Evolutionary conservation across 2,329 filamentous ascomycete genomes (phyloP), one percentile per base, ranked within the genome.

Genomic region (Aspergillus chevalieri): DNA sequence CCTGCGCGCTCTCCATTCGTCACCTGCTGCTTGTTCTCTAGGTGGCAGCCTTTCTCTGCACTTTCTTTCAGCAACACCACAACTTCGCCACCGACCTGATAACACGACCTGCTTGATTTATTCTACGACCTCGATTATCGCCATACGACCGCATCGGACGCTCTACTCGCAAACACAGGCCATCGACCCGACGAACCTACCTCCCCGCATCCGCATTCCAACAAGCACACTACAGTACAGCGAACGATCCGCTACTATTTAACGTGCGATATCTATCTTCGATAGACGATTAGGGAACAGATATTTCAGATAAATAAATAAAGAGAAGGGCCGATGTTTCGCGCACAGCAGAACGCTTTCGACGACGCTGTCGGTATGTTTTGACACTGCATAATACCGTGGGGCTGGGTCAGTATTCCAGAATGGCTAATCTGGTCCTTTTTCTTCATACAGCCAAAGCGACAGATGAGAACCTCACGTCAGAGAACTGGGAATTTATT

Each of bases 381-480:
- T 15, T 43, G 3, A n/a, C 21, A 17, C 3, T 17, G 2, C 42
- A 24, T 41, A 24, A 30, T 30, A 30, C 8, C 24, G 42, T 22
- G 9, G 42, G 24, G 15, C 22, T 22, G n/a, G 9, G 19, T 33
- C 26, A 12, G 17, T 39, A 33, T 38, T 30, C 30, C 19, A 26
- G 12, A 48, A 21, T 47, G 48, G 57, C 61, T 71, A 52, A 70
- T 55, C 36, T 51, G 57, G 60, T n/a, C n/a, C n/a, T n/a, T n/a
- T n/a, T n/a, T 15, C 21, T 22, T 22, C 21, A 15, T 61, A 58
- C 63, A 85, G 84, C 82, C 64, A 87, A 87, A 74, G 91, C 93
- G 65, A 98, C 93, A 49, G 93, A 98, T 73, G 93, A 98, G 79
- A 98, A 96, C 72, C 81, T 97, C 62, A 97, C 91, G 19, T 87